Percentiles rank a stretch among this genome's conserved stretches.
Conservation (phyloP, 2,329 filamentous ascomycete genomes). For the Claviceps paspali region DNA sequence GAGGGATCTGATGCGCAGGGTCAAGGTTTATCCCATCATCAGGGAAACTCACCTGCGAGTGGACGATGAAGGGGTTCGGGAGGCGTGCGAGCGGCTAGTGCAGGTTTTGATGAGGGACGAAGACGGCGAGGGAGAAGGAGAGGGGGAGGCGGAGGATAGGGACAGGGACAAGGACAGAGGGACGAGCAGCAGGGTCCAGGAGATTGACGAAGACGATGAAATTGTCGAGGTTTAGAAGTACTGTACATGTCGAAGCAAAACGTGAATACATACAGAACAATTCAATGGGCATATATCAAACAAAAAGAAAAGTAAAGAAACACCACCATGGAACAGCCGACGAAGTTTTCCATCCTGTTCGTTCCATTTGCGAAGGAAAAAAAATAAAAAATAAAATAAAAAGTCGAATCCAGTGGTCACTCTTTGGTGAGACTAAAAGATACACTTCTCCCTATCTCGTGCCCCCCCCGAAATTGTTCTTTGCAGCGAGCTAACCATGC, state of each 20-base stretch:
- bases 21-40: conserved; percentile 80
- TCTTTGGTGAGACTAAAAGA: too few species aligned
- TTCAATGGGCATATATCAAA: too few species aligned
- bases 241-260: background rate
- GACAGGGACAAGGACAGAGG: conserved; percentile 22
- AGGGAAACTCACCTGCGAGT: conserved; percentile 71
- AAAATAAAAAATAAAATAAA: too few species aligned
- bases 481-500: conserved; percentile 2
- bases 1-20: conserved; percentile 55
- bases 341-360: too few species aligned
- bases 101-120: conserved; percentile 79
- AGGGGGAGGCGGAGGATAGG: conserved; percentile 26
- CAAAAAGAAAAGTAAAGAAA: too few species aligned
- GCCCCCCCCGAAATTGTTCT: conserved; percentile 1
- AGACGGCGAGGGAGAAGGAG: conserved; percentile 47
- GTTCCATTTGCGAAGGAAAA: too few species aligned
- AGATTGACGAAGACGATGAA: conserved; percentile 36
- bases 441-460: background rate
- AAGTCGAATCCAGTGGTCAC: too few species aligned
- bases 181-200: conserved; percentile 21
- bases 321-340: too few species aligned
- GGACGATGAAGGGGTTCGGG: conserved; percentile 63
- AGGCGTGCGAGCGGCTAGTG: conserved; percentile 78
- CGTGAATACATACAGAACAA: too few species aligned
- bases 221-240: conserved; percentile 36